phyloP scores from a whole-genome alignment of 2,329 filamentous ascomycete genomes.

The Acrocalymma vagum region DNA sequence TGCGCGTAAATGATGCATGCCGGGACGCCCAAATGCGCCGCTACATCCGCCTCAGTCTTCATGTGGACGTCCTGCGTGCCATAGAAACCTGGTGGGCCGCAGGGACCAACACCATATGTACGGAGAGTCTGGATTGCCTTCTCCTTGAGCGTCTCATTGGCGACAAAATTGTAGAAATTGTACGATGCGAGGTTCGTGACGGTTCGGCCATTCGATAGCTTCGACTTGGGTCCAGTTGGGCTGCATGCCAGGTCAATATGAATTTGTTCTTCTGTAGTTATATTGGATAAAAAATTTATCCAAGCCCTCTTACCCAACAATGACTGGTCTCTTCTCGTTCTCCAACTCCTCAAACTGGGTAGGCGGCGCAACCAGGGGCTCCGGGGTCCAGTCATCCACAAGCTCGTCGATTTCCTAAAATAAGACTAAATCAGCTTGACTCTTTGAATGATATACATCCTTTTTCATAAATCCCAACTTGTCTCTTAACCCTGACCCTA shows the following conservation, averaged over 20 bases:
- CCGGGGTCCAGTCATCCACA: conserved; percentile 94
- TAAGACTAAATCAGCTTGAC: conserved; percentile 19
- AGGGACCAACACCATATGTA: conserved; percentile 95
- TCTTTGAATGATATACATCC: too few relatives aligned
- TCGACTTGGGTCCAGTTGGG: conserved; percentile 88
- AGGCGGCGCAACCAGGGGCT: conserved; percentile 81
- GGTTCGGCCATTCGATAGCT: conserved; percentile 85
- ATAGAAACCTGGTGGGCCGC: conserved; percentile 97
- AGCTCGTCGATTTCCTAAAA: conserved; percentile 89
- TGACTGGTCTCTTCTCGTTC: conserved; percentile 83
- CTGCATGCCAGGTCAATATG: conserved; percentile 56
- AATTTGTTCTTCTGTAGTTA: background rate
- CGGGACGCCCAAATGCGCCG: conserved; percentile 84
- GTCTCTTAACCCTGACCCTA: background rate
- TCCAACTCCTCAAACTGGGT: conserved; percentile 81
- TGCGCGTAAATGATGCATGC: conserved; percentile 96
- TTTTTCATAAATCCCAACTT: too few relatives aligned
- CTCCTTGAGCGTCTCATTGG: conserved; percentile 90
- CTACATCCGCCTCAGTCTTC: conserved; percentile 94
- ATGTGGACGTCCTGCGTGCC: conserved; percentile 98
- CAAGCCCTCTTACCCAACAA: conserved; percentile 74
- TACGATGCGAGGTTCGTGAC: conserved; percentile 94
- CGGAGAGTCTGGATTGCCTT: conserved; percentile 93
- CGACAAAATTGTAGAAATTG: conserved; percentile 98
- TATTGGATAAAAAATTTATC: conserved; percentile 15